Evolutionary conservation across 805 yeast species (phyloP), one percentile per base, ranked within the genome.

Genomic region (Zygosaccharomyces bailii): DNA sequence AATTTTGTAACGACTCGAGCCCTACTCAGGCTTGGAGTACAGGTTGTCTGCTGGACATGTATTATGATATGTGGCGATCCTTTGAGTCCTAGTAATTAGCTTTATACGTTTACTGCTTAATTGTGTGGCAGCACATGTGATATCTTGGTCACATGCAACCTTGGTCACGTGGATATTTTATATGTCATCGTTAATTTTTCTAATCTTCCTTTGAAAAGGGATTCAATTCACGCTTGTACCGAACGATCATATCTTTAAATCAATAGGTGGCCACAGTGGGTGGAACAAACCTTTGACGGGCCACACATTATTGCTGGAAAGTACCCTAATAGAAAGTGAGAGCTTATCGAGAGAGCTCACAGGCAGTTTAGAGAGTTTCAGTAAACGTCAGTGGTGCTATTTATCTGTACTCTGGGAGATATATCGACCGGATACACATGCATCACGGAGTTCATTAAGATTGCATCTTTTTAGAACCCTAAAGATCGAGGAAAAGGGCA

Each of bases 1-100:
- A 71, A 23, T 55, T 80, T 7, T 91, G 99, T 62, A 58, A 61
- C 13, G 98, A 93, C 63, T 86, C 96, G 1, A 85, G 95, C 52
- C 96, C 97, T 2, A 83, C 97, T 0, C 99, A 91, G 63, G 97
- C 98, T 0, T 91, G 99, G 99, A 86, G 96, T 60, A 69, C 91
- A 0, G 82, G 93, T 2, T 86, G 96, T 56, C 66, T 93, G 46
- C 64, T 91, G 24, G 98, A 91, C 62, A 67, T 91, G 43, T 86
- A 79, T 62, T 73, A 75, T 51, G 96, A 88, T 57, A 62, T 78
- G 19, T 79, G 79, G 77, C 44, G 36, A 16, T 39, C 54, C 6
- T 52, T 51, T 27, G 50, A 49, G 39, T n/a, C n/a, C n/a, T n/a
- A n/a, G n/a, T n/a, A n/a, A n/a, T n/a, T n/a, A n/a, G n/a, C n/a